Base-by-base conservation (phyloP, 352 stramenopile species). In the Globisporangium lucens region DNA sequence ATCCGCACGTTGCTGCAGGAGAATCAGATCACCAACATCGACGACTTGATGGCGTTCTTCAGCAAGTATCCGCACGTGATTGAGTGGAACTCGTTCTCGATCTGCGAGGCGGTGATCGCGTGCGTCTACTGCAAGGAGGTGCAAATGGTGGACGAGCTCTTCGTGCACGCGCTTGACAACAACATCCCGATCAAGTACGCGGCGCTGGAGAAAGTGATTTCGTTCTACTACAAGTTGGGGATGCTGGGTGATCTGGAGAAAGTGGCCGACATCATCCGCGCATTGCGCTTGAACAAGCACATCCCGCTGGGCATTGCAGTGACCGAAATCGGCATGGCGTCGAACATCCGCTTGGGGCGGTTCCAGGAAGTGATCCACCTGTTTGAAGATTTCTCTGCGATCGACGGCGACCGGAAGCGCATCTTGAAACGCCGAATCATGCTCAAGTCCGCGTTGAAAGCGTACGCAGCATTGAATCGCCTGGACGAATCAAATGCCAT, bases 161-260 rank as follows among this genome's bases (percentile, higher is more conserved):
- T 91, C 49, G 78, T 78, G 3, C 78, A 87, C 56, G 82, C 85
- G 15, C 67, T 93, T 63, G 74, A 89, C 64, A 82, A 75, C 51
- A 72, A 73, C 52, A 90, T 90, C 65, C 72, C 82, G 4, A 85
- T 93, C 67, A 93, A 91, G 66, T 93, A 93, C 61, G 82, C 80
- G 17, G 85, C 85, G 24, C 74, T 93, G 13, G 85, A 93, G 68
- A 77, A 76, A 29, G 77, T 90, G n/a, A 70, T 90, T 17, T 79
- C 84, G 20, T 89, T 81, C 56, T 91, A 90, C 69, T 91, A 87
- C 65, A 80, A 83, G 67, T 67, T 79, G 7, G 82, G 82, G 24
- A 85, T 89, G 66, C 75, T 89, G 36, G 72, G 75, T 2, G 83
- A 87, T 51, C 66, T 90, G 4, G 81, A 87, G 41, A 83, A 82